Base-by-base conservation (phyloP, 139 green algal species). In the Chlorella sp. region DNA sequence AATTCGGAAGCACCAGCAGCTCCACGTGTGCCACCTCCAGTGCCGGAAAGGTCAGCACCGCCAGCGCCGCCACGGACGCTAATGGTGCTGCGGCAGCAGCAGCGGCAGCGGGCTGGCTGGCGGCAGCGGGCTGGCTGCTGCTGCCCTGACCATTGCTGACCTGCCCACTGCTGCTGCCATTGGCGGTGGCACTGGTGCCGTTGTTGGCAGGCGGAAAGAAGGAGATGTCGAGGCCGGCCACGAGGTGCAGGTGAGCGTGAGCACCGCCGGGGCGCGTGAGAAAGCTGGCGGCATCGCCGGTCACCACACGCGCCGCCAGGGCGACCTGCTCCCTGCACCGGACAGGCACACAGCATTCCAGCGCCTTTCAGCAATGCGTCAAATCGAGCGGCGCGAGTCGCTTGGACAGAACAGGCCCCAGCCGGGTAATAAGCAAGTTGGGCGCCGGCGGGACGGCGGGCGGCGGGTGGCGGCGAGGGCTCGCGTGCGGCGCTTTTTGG, bases 11-110 rank as follows among this genome's bases (percentile, higher is more conserved):
- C 21, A 86, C 73, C 53, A 94, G 76, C 73, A 86, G 92, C 77
- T 96, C 93, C 36, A 94, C 66, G 68, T 96, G 93, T 48, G 94
- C 81, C 48, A 96, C 60, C 53, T 86, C 15, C 32, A 97, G 83
- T 12, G 79, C 76, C 24, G 93, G 93, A 60, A 92, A 93, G 5
- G 82, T 64, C 7, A 94, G 57, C 34, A 94, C 92, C 9, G 92
- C 90, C 57, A 95, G 88, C 53, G 61, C 85, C 7, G 91, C 91
- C 19, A 94, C 30, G 34, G 22, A 66, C 61, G 85, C 42, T 39
- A 64, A 64, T 37, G 34, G 21, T 9, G 83, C 34, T 36, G 71
- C 73, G 28, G 18, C 19, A 11, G 73, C 73, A 80, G n/a, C 32
- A n/a, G 73, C 26, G 22, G 26, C 26, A 57, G 48, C 48, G 48